Conservation (phyloP, 1,284 basidiomycete genomes). For the Earliella scabrosa region DNA sequence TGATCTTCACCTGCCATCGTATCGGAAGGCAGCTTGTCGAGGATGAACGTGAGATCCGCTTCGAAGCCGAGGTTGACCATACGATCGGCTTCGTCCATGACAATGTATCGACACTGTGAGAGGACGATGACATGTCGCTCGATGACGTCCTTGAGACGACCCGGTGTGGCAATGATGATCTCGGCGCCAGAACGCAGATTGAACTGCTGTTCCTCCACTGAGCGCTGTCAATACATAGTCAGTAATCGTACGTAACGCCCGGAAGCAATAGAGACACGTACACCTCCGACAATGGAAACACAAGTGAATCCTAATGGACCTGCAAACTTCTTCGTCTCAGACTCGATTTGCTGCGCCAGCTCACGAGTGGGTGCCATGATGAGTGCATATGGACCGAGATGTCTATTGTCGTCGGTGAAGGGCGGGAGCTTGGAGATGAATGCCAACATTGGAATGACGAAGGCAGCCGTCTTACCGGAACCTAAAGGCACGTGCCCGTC, state of each 20-base stretch:
- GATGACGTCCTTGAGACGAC: conserved; percentile 96
- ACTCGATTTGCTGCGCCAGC: conserved; percentile 96
- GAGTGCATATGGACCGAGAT: conserved; percentile 92
- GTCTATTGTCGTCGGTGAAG: conserved; percentile 89
- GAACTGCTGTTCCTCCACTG: conserved; percentile 97
- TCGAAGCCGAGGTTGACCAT: conserved; percentile 99
- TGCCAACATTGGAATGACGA: conserved; percentile 96
- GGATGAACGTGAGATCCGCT: conserved; percentile 90
- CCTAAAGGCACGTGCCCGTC: conserved; percentile 49
- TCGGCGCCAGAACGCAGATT: conserved; percentile 95
- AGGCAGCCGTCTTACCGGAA: conserved; percentile 99
- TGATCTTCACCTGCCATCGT: conserved; percentile 85
- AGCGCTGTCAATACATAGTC: conserved; percentile 53
- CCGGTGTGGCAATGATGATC: conserved; percentile 98
- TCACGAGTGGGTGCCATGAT: conserved; percentile 97
- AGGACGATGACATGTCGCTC: conserved; percentile 95
- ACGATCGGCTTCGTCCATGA: conserved; percentile 99
- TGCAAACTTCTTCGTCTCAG: conserved; percentile 92
- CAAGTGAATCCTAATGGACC: conserved; percentile 86
- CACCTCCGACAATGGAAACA: conserved; percentile 97
- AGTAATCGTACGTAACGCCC: conserved; percentile 6
- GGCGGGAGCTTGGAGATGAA: conserved; percentile 89
- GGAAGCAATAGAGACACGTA: conserved; percentile 44
- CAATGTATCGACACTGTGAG: conserved; percentile 95
- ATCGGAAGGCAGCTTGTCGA: conserved; percentile 89